Base-by-base conservation (phyloP, 106 monocot genomes). In the Dendrobium officinale region DNA sequence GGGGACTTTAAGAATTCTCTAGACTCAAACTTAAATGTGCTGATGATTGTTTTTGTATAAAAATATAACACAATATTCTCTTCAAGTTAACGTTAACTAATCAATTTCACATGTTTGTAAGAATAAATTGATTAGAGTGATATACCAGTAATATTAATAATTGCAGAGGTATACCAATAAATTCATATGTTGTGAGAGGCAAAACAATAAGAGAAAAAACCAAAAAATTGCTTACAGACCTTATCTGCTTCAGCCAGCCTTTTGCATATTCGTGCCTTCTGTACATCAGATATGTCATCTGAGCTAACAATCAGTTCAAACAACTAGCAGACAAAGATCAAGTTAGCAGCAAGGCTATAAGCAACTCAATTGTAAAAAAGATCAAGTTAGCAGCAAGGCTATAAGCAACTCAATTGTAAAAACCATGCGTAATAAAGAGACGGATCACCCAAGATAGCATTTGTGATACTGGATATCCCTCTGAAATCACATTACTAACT, bases 401-500 rank as follows among this genome's bases (percentile, higher is more conserved):
- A 26, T 26, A 26, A 26, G 26, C 26, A 26, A 26, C 26, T 26
- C 26, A 26, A 26, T 26, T 26, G 26, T 26, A 26, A 26, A 26
- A 26, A 15, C 8, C 20, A 47, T 19, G n/a, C 4, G 6, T 13
- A 11, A 26, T 5, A 27, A 43, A 70, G 48, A 45, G 26, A 49
- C 13, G 22, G 73, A 67, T 55, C 29, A 95, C 99, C 91, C 93
- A 90, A 82, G 72, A 87, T 4, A 99, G 83, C 85, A 95, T 85
- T 77, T 99, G 99, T 59, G 95, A 93, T 77, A 91, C 95, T 24
- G 99, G 99, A 86, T 95, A 99, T 55, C 99, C 99, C 58, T 99
- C 99, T 19, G 93, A 85, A 75, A 99, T 95, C 81, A 99, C 83
- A 77, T 88, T 91, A 81, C 31, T 85, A 29, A 93, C 99, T 86